Evolutionary conservation across 441 rosid species (phyloP).

Genomic region (Corymbia calophylla): DNA sequence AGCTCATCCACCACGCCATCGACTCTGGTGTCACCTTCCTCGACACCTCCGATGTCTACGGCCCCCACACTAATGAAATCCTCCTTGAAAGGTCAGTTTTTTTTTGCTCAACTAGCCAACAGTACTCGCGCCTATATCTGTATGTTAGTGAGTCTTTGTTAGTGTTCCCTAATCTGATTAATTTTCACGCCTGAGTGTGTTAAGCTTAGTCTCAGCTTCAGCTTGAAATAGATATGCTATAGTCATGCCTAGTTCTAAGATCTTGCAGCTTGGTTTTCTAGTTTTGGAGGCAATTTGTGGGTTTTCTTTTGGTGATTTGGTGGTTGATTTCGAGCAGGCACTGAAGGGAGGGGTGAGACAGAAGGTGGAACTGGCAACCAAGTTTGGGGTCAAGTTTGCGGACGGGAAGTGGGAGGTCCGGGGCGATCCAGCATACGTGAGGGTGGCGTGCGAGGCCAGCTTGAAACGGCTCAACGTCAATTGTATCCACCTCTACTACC

Average conservation of each 20-base stretch:
- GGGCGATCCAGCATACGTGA: background rate
- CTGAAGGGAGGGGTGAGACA: background rate
- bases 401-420: background rate
- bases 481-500: slow-evolving; percentile 9
- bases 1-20: slow-evolving; percentile 3
- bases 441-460: background rate
- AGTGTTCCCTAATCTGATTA: too few relatives aligned
- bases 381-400: background rate
- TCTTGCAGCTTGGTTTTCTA: background rate
- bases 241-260: background rate
- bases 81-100: slow-evolving; percentile 1
- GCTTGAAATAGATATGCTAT: background rate
- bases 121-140: too few relatives aligned
- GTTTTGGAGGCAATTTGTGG: background rate
- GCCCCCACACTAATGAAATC: background rate
- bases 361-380: background rate
- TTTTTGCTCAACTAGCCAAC: too few relatives aligned
- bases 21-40: slow-evolving; percentile 2
- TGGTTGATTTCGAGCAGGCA: background rate
- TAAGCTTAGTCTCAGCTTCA: background rate
- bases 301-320: background rate
- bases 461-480: background rate
- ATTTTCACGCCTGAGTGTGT: background rate
- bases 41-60: slow-evolving; percentile 1
- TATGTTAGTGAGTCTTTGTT: too few relatives aligned